phyloP scores from a whole-genome alignment of 2,329 filamentous ascomycete species.

The Bipolaris oryzae region DNA sequence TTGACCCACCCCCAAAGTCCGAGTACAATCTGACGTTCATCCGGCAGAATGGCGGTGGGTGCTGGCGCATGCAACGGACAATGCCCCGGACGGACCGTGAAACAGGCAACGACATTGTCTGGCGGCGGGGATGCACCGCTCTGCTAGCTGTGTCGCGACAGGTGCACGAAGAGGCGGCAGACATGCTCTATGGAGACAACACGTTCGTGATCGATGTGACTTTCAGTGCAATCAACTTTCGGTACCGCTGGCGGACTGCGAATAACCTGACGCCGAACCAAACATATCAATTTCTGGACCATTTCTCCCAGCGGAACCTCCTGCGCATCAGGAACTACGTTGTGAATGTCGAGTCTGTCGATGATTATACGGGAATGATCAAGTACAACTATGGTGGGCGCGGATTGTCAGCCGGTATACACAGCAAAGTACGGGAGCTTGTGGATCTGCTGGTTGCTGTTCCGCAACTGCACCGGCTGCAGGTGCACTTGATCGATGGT shows the following conservation, averaged over 20 bases:
- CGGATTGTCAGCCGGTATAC: slow-evolving; percentile 52
- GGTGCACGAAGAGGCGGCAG: slow-evolving; percentile 53
- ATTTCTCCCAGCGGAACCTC: slow-evolving; percentile 52
- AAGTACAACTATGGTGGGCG: slow-evolving; percentile 58
- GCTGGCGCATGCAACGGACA: slow-evolving; percentile 40
- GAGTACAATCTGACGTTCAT: slow-evolving; percentile 43
- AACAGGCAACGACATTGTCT: slow-evolving; percentile 47
- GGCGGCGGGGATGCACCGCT: slow-evolving; percentile 51
- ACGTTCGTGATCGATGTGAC: slow-evolving; percentile 55
- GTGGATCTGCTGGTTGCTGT: slow-evolving; percentile 46
- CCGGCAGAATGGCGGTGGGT: slow-evolving; percentile 30
- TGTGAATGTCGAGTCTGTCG: slow-evolving; percentile 55
- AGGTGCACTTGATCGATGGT: slow-evolving; percentile 42
- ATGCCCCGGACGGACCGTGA: slow-evolving; percentile 31
- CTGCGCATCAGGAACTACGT: slow-evolving; percentile 50
- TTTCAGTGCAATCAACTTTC: slow-evolving; percentile 53
- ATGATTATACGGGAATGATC: slow-evolving; percentile 58
- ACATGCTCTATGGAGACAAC: slow-evolving; percentile 55
- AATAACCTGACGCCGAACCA: slow-evolving; percentile 51
- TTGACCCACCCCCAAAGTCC: slow-evolving; percentile 22
- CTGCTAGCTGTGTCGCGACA: slow-evolving; percentile 51
- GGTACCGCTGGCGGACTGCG: slow-evolving; percentile 52
- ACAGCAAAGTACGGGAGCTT: slow-evolving; percentile 49
- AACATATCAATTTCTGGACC: slow-evolving; percentile 50
- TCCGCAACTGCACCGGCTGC: slow-evolving; percentile 30